Percentiles rank a stretch among this genome's conserved stretches.
These are phyloP conservation scores for Singerocomus inundabilis DNA, from an alignment of 1,284 basidiomycete species.

Conservation along the genomic window DNA sequence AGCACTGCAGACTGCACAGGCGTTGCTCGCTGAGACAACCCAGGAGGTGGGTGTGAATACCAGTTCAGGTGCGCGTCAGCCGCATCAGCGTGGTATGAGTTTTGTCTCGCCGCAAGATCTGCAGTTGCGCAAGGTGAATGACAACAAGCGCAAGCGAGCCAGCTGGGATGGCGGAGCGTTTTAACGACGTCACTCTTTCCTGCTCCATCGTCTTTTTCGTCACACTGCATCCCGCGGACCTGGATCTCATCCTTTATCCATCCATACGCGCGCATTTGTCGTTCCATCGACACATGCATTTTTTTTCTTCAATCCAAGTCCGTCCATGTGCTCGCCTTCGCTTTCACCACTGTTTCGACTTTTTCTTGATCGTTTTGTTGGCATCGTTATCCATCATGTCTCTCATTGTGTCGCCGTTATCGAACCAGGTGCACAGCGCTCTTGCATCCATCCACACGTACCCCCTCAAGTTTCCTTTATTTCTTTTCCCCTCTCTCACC, in stretches of 20 bases:
- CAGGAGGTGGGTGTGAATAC: slow-evolving; percentile 13
- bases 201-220: not conserved
- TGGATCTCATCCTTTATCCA: slow-evolving; percentile 12
- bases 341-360: slow-evolving; percentile 3
- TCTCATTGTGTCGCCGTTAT: slow-evolving; percentile 4
- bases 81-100: slow-evolving; percentile 60
- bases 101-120: slow-evolving; percentile 67
- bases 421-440: slow-evolving; percentile 8
- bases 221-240: slow-evolving; percentile 6
- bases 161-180: slow-evolving; percentile 67
- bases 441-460: slow-evolving; percentile 20
- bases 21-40: slow-evolving; percentile 20
- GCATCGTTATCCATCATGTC: slow-evolving; percentile 26
- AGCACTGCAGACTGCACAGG: slow-evolving; percentile 30
- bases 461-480: slow-evolving; percentile 5
- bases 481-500: not conserved
- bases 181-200: slow-evolving; percentile 5
- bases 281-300: slow-evolving; percentile 1
- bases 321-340: slow-evolving; percentile 1
- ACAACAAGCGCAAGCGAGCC: slow-evolving; percentile 69
- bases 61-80: slow-evolving; percentile 24
- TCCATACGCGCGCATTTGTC: slow-evolving; percentile 9
- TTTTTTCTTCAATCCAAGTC: not conserved
- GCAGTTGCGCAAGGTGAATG: slow-evolving; percentile 48
- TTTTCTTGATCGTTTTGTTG: slow-evolving; percentile 9